These are phyloP conservation scores for Herpotrichia juniperi DNA, from an alignment of 2,329 filamentous ascomycete genomes.

Conservation along the genomic window DNA sequence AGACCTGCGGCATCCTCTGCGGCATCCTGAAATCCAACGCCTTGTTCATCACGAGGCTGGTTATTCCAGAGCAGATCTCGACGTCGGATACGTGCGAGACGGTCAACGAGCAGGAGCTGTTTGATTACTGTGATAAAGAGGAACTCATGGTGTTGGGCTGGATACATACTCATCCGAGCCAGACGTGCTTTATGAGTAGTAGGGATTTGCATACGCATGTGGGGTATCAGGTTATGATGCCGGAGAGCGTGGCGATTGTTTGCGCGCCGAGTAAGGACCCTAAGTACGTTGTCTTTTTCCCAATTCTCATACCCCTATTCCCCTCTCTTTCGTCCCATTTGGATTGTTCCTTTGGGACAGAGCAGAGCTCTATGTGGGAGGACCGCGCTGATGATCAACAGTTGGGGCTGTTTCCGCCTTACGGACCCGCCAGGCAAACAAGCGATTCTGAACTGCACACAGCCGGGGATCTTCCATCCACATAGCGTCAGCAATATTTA, in stretches of 20 bases:
- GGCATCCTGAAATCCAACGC: constrained; percentile 92
- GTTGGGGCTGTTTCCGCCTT: constrained; percentile 89
- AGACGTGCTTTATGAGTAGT: constrained; percentile 97
- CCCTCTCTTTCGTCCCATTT: constrained; percentile 8
- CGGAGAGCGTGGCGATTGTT: constrained; percentile 95
- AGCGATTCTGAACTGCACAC: constrained; percentile 79
- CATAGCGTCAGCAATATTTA: constrained; percentile 76
- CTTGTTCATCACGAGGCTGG: constrained; percentile 83
- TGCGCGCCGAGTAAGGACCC: constrained; percentile 84
- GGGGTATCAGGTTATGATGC: constrained; percentile 94
- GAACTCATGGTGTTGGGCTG: constrained; percentile 88
- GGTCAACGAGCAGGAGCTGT: constrained; percentile 80
- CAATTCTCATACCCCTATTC: constrained; percentile 1
- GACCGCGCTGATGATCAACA: constrained; percentile 40
- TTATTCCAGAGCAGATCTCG: constrained; percentile 89
- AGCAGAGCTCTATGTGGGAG: no score
- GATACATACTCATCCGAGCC: constrained; percentile 97
- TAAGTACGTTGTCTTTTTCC: constrained; percentile 61
- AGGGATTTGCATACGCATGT: constrained; percentile 92
- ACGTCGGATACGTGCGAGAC: constrained; percentile 96
- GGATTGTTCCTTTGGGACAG: constrained; percentile 4
- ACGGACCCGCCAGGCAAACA: constrained; percentile 91
- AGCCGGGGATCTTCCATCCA: constrained; percentile 84
- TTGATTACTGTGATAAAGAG: constrained; percentile 86
- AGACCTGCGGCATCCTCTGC: constrained; percentile 94